A percentile compares a stretch with the other conserved stretches of the same genome.
Evolutionary conservation across 1,284 basidiomycete genomes (phyloP).

Genomic region (Porogramme epimiltina): DNA sequence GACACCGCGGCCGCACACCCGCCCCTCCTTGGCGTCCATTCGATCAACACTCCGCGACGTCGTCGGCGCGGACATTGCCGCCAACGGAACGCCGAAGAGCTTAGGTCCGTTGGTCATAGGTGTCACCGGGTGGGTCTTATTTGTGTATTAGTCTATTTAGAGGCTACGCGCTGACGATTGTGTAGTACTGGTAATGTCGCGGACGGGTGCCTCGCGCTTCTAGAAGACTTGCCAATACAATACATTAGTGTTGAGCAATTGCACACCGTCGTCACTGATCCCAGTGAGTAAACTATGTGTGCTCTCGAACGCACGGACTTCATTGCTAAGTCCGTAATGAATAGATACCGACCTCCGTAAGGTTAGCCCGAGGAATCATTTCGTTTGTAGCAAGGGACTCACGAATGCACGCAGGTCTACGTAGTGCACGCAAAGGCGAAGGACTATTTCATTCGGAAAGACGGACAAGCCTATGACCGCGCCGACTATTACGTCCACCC

Average conservation of each 20-base stretch:
- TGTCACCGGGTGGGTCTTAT: conserved; percentile 68
- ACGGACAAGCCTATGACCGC: conserved; percentile 63
- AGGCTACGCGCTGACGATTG: background rate
- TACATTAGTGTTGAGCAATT: conserved; percentile 62
- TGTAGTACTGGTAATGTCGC: conserved; percentile 80
- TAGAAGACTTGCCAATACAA: conserved; percentile 70
- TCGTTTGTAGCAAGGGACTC: background rate
- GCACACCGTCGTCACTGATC: conserved; percentile 49
- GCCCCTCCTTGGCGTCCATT: conserved; percentile 61
- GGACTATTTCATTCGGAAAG: conserved; percentile 66
- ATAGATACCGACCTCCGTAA: conserved; percentile 57
- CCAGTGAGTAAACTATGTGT: conserved; percentile 46
- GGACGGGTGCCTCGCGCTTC: conserved; percentile 71
- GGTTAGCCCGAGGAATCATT: conserved; percentile 34
- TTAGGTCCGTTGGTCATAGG: conserved; percentile 82
- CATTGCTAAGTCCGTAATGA: background rate
- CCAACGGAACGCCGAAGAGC: conserved; percentile 60
- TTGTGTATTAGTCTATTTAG: too few species aligned
- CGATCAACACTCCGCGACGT: conserved; percentile 59
- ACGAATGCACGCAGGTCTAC: conserved; percentile 60
- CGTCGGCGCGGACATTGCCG: conserved; percentile 52
- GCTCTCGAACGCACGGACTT: too few species aligned
- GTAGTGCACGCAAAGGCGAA: conserved; percentile 72
- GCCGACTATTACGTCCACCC: conserved; percentile 75
- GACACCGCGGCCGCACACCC: conserved; percentile 80